Evolutionary conservation across 1,284 basidiomycete species (phyloP).

Genomic region (Sphaerobolus stellatus): DNA sequence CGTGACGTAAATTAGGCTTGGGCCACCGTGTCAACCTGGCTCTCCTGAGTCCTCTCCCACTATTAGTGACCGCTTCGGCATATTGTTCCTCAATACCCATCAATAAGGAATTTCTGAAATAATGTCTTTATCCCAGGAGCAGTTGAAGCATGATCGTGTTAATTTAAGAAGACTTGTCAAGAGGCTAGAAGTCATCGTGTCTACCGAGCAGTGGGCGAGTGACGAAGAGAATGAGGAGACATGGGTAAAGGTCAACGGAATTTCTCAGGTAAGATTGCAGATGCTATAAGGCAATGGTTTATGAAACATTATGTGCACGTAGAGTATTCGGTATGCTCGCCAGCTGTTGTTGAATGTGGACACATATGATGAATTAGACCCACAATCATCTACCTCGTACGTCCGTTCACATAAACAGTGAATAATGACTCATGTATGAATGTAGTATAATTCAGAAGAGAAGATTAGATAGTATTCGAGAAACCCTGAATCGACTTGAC

Average conservation of each 20-base stretch:
- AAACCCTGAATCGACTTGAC: conserved; percentile 55
- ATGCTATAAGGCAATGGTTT: neutral
- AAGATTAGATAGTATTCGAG: conserved; percentile 38
- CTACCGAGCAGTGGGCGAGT: conserved; percentile 46
- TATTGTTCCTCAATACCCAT: no score
- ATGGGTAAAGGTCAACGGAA: conserved; percentile 59
- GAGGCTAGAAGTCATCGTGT: conserved; percentile 56
- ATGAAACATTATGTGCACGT: conserved; percentile 6
- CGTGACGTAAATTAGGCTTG: no score
- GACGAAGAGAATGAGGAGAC: conserved; percentile 31
- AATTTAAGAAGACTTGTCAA: conserved; percentile 64
- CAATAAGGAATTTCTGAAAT: neutral
- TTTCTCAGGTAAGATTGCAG: conserved; percentile 50
- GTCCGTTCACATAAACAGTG: no score
- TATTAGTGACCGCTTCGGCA: no score
- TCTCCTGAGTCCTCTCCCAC: no score
- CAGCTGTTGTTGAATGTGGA: conserved; percentile 59
- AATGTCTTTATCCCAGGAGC: conserved; percentile 32
- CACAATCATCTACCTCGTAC: conserved; percentile 3
- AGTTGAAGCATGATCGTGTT: conserved; percentile 59
- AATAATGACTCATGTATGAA: no score
- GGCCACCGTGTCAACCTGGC: no score
- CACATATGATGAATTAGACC: conserved; percentile 34
- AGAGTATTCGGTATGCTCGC: conserved; percentile 66
- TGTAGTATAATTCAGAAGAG: no score